These are phyloP conservation scores for Globisporangium perplexum DNA, from an alignment of 352 stramenopile genomes.

Conservation along the genomic window DNA sequence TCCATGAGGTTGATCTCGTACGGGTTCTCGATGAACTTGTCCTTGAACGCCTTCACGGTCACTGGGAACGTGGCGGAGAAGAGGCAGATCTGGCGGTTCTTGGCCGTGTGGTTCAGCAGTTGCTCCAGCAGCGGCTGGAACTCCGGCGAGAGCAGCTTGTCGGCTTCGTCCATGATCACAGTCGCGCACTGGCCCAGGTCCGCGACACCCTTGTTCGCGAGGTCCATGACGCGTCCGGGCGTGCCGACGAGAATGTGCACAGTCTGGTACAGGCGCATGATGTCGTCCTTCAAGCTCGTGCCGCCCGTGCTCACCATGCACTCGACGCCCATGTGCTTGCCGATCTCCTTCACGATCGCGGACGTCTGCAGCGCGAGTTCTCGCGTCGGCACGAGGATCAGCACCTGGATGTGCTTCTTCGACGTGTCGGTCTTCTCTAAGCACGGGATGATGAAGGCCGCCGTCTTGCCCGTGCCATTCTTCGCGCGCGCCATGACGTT, in stretches of 20 bases:
- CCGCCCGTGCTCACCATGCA: conserved; percentile 99
- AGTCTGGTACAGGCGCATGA: conserved; percentile 99
- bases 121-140: conserved; percentile 98
- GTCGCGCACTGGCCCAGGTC: conserved; percentile 96
- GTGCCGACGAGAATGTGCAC: conserved; percentile 99
- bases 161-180: conserved; percentile 99
- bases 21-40: conserved; percentile 97
- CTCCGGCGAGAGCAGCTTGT: conserved; percentile 98
- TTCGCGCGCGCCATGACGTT: conserved; percentile 98
- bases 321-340: conserved; percentile 96
- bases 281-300: conserved; percentile 99
- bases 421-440: conserved; percentile 98
- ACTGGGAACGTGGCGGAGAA: conserved; percentile 99
- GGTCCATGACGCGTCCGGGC: conserved; percentile 97
- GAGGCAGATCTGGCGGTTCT: conserved; percentile 97
- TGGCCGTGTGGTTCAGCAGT: conserved; percentile 92
- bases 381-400: conserved; percentile 98
- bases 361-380: conserved; percentile 99
- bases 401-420: conserved; percentile 96
- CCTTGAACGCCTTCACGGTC: conserved; percentile 98
- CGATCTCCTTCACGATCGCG: conserved; percentile 97
- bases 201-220: conserved; percentile 97
- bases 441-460: conserved; percentile 99
- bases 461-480: conserved; percentile 99
- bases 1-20: conserved; percentile 99